These are phyloP conservation scores for Flaveria trinervia DNA, from an alignment of 129 eudicot genomes.

Conservation along the genomic window DNA sequence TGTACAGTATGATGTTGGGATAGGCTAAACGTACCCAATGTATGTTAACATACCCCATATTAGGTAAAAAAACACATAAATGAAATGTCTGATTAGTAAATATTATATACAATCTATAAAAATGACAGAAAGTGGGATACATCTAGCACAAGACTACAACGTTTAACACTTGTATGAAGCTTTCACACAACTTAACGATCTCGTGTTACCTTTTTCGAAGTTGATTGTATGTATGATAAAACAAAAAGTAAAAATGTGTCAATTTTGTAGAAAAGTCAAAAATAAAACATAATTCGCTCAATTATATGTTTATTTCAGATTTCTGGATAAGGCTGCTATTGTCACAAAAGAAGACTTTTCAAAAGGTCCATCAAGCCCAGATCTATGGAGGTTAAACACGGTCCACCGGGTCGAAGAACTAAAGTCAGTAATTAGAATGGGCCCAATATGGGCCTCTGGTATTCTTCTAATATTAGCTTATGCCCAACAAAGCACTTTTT, in stretches of 20 bases:
- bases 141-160: neutral
- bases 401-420: slow-evolving; percentile 92
- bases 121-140: too few species aligned
- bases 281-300: neutral
- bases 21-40: too few species aligned
- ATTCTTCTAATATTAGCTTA: slow-evolving; percentile 72
- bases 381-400: slow-evolving; percentile 72
- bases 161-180: neutral
- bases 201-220: neutral
- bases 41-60: too few species aligned
- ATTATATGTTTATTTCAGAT: slow-evolving; percentile 40
- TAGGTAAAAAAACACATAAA: too few species aligned
- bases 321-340: slow-evolving; percentile 86
- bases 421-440: slow-evolving; percentile 81
- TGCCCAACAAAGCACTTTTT: slow-evolving; percentile 84
- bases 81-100: too few species aligned
- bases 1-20: neutral
- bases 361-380: slow-evolving; percentile 41
- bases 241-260: slow-evolving; percentile 14
- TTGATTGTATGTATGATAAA: neutral
- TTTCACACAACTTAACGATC: neutral
- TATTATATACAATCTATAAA: too few species aligned
- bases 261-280: neutral
- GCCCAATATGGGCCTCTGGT: slow-evolving; percentile 96
- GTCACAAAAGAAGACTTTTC: slow-evolving; percentile 56